These are phyloP conservation scores for Claviceps spartinae DNA, from an alignment of 2,329 filamentous ascomycete genomes.

Conservation along the genomic window DNA sequence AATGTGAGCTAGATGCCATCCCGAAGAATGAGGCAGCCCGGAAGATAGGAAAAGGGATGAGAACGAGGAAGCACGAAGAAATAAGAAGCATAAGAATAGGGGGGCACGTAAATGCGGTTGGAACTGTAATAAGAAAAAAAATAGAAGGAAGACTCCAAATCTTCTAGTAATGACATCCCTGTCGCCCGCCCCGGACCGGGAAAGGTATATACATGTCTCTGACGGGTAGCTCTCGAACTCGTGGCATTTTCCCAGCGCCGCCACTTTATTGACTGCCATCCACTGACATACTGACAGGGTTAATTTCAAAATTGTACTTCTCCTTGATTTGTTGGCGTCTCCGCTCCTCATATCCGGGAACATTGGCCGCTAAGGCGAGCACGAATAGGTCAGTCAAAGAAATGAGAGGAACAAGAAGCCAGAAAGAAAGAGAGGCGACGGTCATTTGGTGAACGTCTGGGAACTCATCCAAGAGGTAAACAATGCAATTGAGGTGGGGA, in stretches of 20 bases:
- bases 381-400: neutral
- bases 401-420: neutral
- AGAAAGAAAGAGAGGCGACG: neutral
- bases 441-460: neutral
- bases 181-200: constrained; percentile 16
- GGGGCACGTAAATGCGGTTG: too few species aligned
- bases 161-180: constrained; percentile 9
- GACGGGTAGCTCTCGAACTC: neutral
- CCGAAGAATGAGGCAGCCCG: too few species aligned
- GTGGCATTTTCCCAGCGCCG: neutral
- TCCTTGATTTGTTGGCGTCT: constrained; percentile 69
- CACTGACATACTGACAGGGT: constrained; percentile 42
- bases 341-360: constrained; percentile 72
- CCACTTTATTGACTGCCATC: constrained; percentile 27
- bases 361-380: constrained; percentile 52
- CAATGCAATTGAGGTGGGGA: neutral
- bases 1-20: too few species aligned
- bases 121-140: neutral
- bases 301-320: constrained; percentile 77
- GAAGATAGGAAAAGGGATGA: neutral
- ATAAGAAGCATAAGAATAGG: neutral
- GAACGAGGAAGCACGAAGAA: neutral
- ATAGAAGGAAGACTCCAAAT: constrained; percentile 7
- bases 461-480: neutral
- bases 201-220: constrained; percentile 23